Evolutionary conservation across 208 protist species (phyloP), one percentile per base, ranked within the genome.

Genomic region (Acanthamoeba quina): DNA sequence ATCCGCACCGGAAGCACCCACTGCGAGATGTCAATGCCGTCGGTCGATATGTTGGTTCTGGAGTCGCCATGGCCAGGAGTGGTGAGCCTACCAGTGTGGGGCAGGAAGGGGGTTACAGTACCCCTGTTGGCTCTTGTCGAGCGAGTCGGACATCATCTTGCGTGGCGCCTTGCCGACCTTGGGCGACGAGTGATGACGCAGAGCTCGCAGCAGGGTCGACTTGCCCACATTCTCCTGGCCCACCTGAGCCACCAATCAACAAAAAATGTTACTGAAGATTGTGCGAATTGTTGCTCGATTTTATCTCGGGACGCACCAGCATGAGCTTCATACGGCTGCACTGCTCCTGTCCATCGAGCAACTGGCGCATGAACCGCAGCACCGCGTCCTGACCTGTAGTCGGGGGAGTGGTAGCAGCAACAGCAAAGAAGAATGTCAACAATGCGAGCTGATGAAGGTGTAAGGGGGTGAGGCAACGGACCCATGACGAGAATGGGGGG

Each of bases 151-250:
- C 41, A 49, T 17, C 21, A 49, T 24, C 76, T 49, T 85, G 76
- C 49, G 41, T n/a, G 26, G 76, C 34, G 21, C 31, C 49, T 85
- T 60, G 37, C 26, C 49, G 10, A 19, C 9, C 49, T 85, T 85
- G 24, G 76, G 76, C n/a, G n/a, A 70, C n/a, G 64, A 70, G 64
- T 70, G 37, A 49, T 90, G 82, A 2, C 56, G 58, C 13, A 90
- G 52, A 6, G 82, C 58, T 1, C 56, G 82, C 58, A 68, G 52
- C 13, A 68, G 49, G 11, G 82, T 60, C 4, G 58, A 60, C 15
- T 90, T 70, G 56, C 82, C 82, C 82, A 90, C 82, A 26, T 90
- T 90, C 29, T 90, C 82, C 44, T 90, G 82, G 1, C 82, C 82
- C 82, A 90, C 78, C 44, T 76, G 37, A 5, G 54, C 10, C 19